Evolutionary conservation across 2,329 filamentous ascomycete species (phyloP).

Genomic region (Fusarium hostae): DNA sequence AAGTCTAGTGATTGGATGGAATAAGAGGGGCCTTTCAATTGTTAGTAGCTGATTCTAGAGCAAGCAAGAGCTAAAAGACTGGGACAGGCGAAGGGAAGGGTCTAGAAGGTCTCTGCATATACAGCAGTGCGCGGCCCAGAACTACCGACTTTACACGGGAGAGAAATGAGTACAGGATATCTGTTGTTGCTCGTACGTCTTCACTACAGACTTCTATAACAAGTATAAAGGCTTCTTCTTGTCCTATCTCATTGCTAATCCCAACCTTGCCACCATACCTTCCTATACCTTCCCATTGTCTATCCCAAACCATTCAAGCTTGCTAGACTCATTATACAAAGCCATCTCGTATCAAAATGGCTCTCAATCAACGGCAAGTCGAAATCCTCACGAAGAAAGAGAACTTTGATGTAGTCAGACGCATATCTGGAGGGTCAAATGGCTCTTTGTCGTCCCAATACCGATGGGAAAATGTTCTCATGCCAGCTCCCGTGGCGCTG

Average conservation of each 20-base stretch:
- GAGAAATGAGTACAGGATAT: neutral
- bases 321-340: neutral
- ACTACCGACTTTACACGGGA: neutral
- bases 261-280: neutral
- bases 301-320: neutral
- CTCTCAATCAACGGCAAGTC: neutral
- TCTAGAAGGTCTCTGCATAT: neutral
- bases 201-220: neutral
- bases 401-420: neutral
- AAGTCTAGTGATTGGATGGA: neutral
- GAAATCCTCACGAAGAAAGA: neutral
- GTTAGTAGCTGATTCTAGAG: neutral
- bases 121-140: neutral
- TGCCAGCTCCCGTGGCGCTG: neutral
- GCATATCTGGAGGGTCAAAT: neutral
- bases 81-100: neutral
- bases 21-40: neutral
- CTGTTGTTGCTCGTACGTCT: neutral
- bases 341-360: neutral
- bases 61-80: neutral
- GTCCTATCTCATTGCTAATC: neutral
- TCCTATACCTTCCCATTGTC: neutral
- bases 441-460: neutral
- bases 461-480: neutral
- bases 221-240: neutral